Evolutionary conservation across 805 yeast genomes (phyloP), one percentile per base, ranked within the genome.

Genomic region (Candida caryicola): DNA sequence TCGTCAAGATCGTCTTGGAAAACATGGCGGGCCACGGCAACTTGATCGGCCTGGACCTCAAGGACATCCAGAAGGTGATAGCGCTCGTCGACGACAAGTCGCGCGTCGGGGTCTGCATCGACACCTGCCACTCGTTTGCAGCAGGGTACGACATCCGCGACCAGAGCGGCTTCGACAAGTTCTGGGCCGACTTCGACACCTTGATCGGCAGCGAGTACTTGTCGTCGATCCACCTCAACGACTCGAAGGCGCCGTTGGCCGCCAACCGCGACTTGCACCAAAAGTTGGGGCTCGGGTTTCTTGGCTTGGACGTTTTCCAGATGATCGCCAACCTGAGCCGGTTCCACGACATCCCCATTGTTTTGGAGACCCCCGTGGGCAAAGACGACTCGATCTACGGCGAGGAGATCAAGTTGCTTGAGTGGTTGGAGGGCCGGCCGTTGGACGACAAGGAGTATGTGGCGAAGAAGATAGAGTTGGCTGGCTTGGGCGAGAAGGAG

Each of bases 11-110:
- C 31, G 95, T 93, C 9, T 72, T 93, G 42, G 99, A 93, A 55
- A 93, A 91, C 55, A 93, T 93, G 99, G 96, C 99, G 1, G 99
- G 99, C 7, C 95, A 88, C 50, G 96, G 96, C 2, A 83, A 85
- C 45, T 73, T 91, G 43, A 83, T 93, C 29, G 99, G 98, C 1
- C 82, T 91, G 3, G 70, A 76, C 29, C 63, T 91, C 19, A 79
- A 84, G 46, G 98, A 93, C 54, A 69, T 93, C 33, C 68, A 73
- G 19, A 76, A 74, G 16, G 90, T 93, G 12, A 87, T 93, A 31
- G 82, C 77, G 26, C 54, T 79, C 70, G 76, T 93, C n/a, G 84
- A 88, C 1, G 77, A 89, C 54, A 90, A 90, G 59, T 56, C 64
- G 1, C 72, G 99, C 40, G 82, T 93, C n/a, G 98, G 99, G 3